These are phyloP conservation scores for Thermochaetoides thermophila DNA, from an alignment of 495 filamentous ascomycete species.

Conservation along the genomic window DNA sequence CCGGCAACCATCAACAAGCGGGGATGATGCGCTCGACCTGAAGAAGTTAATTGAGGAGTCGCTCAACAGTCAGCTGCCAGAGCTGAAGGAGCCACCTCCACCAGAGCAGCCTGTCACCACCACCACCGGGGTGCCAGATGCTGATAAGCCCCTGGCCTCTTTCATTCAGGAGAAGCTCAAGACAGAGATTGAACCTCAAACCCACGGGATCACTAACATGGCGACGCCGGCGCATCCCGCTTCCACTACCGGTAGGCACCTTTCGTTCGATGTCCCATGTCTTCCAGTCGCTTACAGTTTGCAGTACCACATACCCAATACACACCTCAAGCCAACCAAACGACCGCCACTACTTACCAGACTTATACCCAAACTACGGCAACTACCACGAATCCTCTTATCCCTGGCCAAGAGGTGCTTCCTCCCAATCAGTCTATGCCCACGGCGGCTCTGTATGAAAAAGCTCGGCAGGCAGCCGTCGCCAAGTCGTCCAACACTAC, in stretches of 20 bases:
- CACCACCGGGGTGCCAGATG: too few species aligned
- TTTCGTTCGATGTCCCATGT: neutral
- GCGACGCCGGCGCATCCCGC: constrained; percentile 4
- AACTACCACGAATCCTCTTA: constrained; percentile 1
- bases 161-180: constrained; percentile 15
- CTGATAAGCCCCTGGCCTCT: constrained; percentile 12
- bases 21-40: constrained; percentile 8
- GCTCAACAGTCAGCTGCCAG: constrained; percentile 6
- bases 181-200: constrained; percentile 2
- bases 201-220: constrained; percentile 9
- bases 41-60: constrained; percentile 16
- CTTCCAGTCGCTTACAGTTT: neutral
- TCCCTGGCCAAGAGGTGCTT: constrained; percentile 15
- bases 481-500: constrained; percentile 62
- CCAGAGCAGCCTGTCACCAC: too few species aligned
- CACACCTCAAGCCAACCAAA: constrained; percentile 7
- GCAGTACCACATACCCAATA: constrained; percentile 10
- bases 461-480: constrained; percentile 66
- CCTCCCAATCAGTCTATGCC: constrained; percentile 61
- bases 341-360: constrained; percentile 9
- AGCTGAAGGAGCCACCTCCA: constrained; percentile 6
- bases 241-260: constrained; percentile 6
- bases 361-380: constrained; percentile 7
- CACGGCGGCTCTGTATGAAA: constrained; percentile 66
- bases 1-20: too few species aligned